Conservation (phyloP, 306 rosid species). For the Prunus fruticosa region DNA sequence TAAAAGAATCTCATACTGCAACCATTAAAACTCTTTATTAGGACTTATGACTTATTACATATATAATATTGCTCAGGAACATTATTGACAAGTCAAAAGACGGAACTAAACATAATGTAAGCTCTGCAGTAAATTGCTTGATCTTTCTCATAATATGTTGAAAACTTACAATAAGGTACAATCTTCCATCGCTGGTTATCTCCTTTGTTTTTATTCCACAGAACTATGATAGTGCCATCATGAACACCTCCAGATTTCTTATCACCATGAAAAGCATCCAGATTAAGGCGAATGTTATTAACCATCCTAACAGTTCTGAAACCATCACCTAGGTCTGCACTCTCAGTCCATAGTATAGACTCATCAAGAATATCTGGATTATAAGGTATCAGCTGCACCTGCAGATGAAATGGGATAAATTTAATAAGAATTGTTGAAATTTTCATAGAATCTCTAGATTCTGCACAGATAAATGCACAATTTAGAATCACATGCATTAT, state of each 20-base stretch:
- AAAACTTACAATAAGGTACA: slow-evolving; percentile 61
- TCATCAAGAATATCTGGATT: slow-evolving; percentile 61
- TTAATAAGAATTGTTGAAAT: background rate
- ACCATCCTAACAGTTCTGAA: slow-evolving; percentile 76
- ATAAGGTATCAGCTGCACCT: slow-evolving; percentile 66
- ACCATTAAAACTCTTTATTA: background rate
- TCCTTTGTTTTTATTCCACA: slow-evolving; percentile 77
- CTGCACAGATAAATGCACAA: background rate
- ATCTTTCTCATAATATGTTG: background rate
- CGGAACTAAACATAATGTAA: background rate
- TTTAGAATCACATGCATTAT: background rate
- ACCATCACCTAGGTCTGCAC: slow-evolving; percentile 66
- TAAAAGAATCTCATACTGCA: background rate
- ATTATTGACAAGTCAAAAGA: background rate
- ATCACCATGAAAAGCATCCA: slow-evolving; percentile 84
- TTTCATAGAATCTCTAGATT: background rate
- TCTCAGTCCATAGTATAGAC: slow-evolving; percentile 75
- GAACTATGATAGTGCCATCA: slow-evolving; percentile 71
- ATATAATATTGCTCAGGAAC: slow-evolving; percentile 12
- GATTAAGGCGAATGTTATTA: slow-evolving; percentile 62
- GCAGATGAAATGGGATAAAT: slow-evolving; percentile 20
- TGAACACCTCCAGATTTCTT: slow-evolving; percentile 77
- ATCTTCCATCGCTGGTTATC: slow-evolving; percentile 86
- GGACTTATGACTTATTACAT: background rate
- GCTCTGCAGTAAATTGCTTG: background rate